Conservation (phyloP, 169 alveolate genomes). For the Amoebophrya sp. region DNA sequence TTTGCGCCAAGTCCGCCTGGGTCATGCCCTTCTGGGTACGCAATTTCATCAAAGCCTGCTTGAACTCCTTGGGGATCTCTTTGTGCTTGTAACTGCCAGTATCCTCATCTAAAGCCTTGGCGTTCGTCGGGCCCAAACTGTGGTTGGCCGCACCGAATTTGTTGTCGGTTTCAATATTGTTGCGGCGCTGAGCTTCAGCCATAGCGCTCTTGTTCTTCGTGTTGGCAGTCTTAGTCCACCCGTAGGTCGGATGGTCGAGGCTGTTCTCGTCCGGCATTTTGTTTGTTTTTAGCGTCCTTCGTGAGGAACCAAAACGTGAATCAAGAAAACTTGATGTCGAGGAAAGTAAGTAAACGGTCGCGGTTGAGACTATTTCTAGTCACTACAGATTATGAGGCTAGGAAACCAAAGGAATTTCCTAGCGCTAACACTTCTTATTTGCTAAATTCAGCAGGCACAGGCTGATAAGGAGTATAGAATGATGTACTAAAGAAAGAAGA, state of each 20-base stretch:
- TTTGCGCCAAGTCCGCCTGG: background rate
- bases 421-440: no score
- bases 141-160: conserved; percentile 11
- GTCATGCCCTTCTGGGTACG: background rate
- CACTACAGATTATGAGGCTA: no score
- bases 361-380: no score
- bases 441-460: no score
- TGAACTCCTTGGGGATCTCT: background rate
- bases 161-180: background rate
- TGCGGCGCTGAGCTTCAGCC: background rate
- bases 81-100: background rate
- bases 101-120: background rate
- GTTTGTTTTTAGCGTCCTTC: no score
- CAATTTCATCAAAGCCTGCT: background rate
- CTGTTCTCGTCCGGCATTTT: no score
- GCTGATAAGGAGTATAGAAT: no score
- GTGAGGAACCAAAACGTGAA: no score
- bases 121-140: background rate
- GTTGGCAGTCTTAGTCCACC: background rate
- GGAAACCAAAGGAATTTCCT: no score
- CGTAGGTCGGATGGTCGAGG: background rate
- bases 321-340: no score
- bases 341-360: no score
- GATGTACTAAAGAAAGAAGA: no score
- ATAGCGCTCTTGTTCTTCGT: background rate